Evolutionary conservation across 2,329 filamentous ascomycete species (phyloP).

Genomic region (Sporothrix variecibatus): DNA sequence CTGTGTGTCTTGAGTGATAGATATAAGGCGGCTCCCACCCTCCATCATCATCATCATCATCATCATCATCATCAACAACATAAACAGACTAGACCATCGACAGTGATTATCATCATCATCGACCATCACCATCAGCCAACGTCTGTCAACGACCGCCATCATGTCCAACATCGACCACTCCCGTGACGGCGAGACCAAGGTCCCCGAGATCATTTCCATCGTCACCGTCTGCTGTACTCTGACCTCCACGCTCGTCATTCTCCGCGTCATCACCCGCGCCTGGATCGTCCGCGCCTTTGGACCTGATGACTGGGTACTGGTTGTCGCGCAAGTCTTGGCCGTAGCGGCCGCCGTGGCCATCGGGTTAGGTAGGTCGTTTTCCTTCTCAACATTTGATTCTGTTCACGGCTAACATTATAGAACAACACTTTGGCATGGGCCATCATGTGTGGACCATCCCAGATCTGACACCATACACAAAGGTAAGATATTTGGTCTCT

Average conservation of each 20-base stretch:
- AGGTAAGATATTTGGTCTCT: background rate
- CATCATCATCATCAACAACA: too few species aligned
- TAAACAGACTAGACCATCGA: background rate
- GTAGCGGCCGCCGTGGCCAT: slow-evolving; percentile 3
- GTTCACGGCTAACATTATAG: background rate
- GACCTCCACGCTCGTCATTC: background rate
- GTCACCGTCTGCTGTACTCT: slow-evolving; percentile 32
- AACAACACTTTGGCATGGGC: slow-evolving; percentile 27
- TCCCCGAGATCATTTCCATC: slow-evolving; percentile 32
- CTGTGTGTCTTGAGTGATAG: background rate
- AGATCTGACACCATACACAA: background rate
- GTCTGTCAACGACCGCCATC: background rate
- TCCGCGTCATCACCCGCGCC: background rate
- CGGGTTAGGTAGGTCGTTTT: background rate
- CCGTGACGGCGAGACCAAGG: slow-evolving; percentile 32
- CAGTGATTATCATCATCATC: background rate
- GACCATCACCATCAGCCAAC: background rate
- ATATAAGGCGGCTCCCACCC: background rate
- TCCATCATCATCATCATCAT: too few species aligned
- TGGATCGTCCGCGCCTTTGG: slow-evolving; percentile 5
- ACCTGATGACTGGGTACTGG: background rate
- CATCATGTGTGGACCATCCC: slow-evolving; percentile 26
- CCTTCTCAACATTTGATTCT: background rate
- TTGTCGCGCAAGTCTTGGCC: background rate
- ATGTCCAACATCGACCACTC: slow-evolving; percentile 14